These are phyloP conservation scores for Scheffersomyces insectosa DNA, from an alignment of 1,139 yeast genomes.

Conservation along the genomic window DNA sequence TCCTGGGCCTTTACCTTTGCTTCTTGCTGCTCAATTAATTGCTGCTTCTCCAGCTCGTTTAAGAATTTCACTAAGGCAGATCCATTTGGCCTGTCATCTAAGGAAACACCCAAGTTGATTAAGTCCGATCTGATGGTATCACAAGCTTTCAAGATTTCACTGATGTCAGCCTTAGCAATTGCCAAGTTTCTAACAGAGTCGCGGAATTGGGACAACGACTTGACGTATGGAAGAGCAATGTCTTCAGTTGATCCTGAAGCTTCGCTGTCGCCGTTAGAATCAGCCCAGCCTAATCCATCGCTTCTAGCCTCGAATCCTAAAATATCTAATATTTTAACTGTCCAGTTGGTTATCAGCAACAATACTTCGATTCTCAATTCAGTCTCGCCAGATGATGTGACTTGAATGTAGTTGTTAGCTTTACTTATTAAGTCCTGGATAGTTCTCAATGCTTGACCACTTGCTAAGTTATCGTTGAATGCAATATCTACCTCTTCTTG, in stretches of 20 bases:
- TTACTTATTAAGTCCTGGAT: constrained; percentile 69
- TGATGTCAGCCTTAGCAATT: constrained; percentile 57
- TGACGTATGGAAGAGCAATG: constrained; percentile 73
- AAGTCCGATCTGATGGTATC: constrained; percentile 54
- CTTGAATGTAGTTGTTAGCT: constrained; percentile 68
- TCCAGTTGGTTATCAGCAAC: constrained; percentile 62
- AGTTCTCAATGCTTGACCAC: constrained; percentile 69
- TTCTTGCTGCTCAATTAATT: constrained; percentile 60
- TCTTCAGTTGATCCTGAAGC: constrained; percentile 55
- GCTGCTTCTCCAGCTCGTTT: constrained; percentile 65
- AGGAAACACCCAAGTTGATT: constrained; percentile 71
- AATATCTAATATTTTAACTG: constrained; percentile 66
- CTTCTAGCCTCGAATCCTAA: constrained; percentile 74
- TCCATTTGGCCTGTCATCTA: constrained; percentile 85
- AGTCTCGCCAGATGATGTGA: constrained; percentile 44
- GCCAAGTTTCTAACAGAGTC: constrained; percentile 77
- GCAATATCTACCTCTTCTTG: constrained; percentile 71
- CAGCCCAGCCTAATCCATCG: constrained; percentile 81
- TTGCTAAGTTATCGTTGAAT: constrained; percentile 84
- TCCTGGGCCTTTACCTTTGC: constrained; percentile 53
- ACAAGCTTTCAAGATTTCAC: constrained; percentile 53
- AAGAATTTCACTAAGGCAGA: constrained; percentile 82
- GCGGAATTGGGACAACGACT: constrained; percentile 75
- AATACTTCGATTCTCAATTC: constrained; percentile 66
- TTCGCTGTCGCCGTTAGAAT: constrained; percentile 22